Base-by-base conservation (phyloP, 148 eudicot genomes). In the Persicaria maculosa region DNA sequence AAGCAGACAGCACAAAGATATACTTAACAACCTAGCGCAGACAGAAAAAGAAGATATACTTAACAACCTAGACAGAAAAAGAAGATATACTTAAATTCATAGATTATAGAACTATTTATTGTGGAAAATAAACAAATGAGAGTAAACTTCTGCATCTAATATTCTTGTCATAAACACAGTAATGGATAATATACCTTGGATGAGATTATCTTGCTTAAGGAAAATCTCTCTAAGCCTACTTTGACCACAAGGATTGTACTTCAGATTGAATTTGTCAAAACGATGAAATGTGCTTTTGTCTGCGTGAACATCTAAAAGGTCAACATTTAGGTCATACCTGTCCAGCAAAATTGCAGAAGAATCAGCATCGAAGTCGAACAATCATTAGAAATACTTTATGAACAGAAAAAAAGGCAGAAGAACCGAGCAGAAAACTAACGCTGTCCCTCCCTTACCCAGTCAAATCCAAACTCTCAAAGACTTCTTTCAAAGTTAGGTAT, bases 281-380 rank as follows among this genome's bases (percentile, higher is more conserved):
- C 99, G 99, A 89, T 96, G 99, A 75, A 96, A 96, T 47, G 99
- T 96, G 79, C 99, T 96, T 86, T 96, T 96, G 91, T 96, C 99
- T 14, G 99, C 99, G 81, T 96, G 99, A 77, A 96, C 99, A 79
- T 96, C 99, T 72, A 96, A 77, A 47, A 96, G 94, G 82, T 96
- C 99, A 76, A 96, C 99, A 81, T 96, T 96, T 73, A 96, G 82
- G 80, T 96, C 99, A 85, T 96, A 90, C 79, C 99, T 96, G 83
- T 72, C 50, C 52, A 53, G 58, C 15, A 64, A 16, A 62, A 75
- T 67, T 8, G 45, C 40, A 52, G 16, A 8, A 36, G 46, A 48
- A n/a, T 72, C 44, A 72, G 75, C 9, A 48, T 65, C 5, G 1
- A 46, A 71, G 53, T 45, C 40, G 9, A 17, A 65, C 16, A 46